These are phyloP conservation scores for Zygoascus flipseniorum DNA, from an alignment of 805 yeast species.

Conservation along the genomic window DNA sequence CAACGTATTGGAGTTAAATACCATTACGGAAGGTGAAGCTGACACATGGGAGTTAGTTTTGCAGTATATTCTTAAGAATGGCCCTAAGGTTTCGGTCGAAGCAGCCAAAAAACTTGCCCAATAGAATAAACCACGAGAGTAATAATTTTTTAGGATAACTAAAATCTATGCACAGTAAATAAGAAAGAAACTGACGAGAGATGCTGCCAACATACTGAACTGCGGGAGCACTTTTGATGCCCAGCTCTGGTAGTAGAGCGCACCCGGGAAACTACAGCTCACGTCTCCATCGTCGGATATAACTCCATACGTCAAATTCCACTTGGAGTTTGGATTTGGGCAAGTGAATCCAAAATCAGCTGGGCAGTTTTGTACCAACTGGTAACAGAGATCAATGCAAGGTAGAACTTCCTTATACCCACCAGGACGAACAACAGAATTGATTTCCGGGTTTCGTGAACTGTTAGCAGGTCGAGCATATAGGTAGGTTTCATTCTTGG, in stretches of 20 bases:
- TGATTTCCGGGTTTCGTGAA: slow-evolving; percentile 56
- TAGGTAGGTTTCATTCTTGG: slow-evolving; percentile 26
- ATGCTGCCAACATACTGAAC: background rate
- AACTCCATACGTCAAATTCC: slow-evolving; percentile 23
- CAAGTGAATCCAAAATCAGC: slow-evolving; percentile 65
- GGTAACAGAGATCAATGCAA: slow-evolving; percentile 71
- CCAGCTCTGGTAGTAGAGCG: slow-evolving; percentile 20
- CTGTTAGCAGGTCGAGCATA: slow-evolving; percentile 38
- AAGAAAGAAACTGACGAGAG: background rate
- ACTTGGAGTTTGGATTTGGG: slow-evolving; percentile 36
- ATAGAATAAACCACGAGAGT: background rate
- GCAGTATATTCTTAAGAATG: slow-evolving; percentile 3
- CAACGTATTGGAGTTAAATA: slow-evolving; percentile 53
- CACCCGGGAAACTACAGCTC: slow-evolving; percentile 31
- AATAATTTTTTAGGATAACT: background rate
- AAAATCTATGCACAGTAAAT: background rate
- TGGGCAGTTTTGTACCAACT: slow-evolving; percentile 79
- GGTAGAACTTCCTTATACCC: slow-evolving; percentile 77
- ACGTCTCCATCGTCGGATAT: slow-evolving; percentile 25
- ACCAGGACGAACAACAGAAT: slow-evolving; percentile 45
- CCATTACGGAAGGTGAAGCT: slow-evolving; percentile 49
- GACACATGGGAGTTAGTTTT: slow-evolving; percentile 45
- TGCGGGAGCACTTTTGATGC: background rate
- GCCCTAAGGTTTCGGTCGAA: background rate
- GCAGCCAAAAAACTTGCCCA: background rate